Evolutionary conservation across 805 yeast species (phyloP), one percentile per base, ranked within the genome.

Genomic region (Limtongia smithiae): DNA sequence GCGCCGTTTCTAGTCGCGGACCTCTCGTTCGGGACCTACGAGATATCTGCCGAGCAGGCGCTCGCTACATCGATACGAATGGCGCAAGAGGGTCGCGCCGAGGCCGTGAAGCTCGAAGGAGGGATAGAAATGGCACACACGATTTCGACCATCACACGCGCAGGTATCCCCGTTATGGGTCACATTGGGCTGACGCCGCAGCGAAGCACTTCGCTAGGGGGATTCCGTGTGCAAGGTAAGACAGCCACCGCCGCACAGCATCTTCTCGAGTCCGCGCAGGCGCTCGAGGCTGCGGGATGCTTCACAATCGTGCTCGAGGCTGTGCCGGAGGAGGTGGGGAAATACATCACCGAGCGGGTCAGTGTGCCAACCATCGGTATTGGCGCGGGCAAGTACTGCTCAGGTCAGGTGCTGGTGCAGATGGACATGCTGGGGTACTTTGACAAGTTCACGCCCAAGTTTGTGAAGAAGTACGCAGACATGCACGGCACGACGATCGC

Each of bases 101-200:
- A 88, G 56, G 91, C 86, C 0, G 76, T 91, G 49, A 91, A 93
- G 64, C 62, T 93, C 11, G 98, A 93, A 68, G 95, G 95, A 5
- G 90, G 93, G 0, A 68, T 62, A 34, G 81, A 78, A 48, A 76
- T 79, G 2, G 70, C 75, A 1, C 68, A 69, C 2, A 77, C 83
- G 0, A 77, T 93, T 8, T 60, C 66, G 48, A 75, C 74, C 51
- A 67, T 91, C 17, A 73, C 81, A 1, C 64, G 74, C 3, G 71
- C 82, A 15, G 97, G 97, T 0, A 81, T 91, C 8, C 95, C 97
- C 0, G 89, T 89, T 2, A 75, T 87, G 69, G 97, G 94, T 1
- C 98, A 91, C 66, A 79, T 87, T 27, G 98, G 98, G 0, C 71
- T 91, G 28, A 87, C 95, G 3, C 98, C 98, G 1, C 97, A 93